Percentiles rank a stretch among this genome's conserved stretches.
phyloP scores from a whole-genome alignment of 2,329 filamentous ascomycete genomes.

The Colletotrichum sublineola region DNA sequence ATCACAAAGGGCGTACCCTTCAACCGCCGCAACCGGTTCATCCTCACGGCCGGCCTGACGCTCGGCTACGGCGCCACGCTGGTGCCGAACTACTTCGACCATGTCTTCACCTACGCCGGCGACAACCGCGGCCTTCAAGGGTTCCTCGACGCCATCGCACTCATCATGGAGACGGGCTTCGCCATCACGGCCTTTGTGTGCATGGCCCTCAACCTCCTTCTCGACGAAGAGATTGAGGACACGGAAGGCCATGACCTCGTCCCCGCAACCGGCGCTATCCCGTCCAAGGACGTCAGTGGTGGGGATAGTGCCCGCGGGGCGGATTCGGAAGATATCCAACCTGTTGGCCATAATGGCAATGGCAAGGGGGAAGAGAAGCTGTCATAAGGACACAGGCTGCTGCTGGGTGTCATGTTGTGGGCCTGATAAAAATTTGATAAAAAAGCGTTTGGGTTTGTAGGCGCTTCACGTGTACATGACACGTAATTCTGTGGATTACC shows the following conservation, averaged over 20 bases:
- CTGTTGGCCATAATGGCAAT: conserved; percentile 18
- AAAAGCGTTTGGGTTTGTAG: conserved; percentile 5
- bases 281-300: conserved; percentile 28
- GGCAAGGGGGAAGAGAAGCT: conserved; percentile 40
- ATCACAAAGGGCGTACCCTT: conserved; percentile 78
- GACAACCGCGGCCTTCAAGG: conserved; percentile 76
- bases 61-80: conserved; percentile 80
- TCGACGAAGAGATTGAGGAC: conserved; percentile 83
- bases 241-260: conserved; percentile 36
- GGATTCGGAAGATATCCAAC: conserved; percentile 41
- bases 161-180: conserved; percentile 82
- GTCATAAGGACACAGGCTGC: background rate
- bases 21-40: conserved; percentile 85
- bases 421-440: background rate
- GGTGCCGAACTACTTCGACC: conserved; percentile 75
- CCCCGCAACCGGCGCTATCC: background rate
- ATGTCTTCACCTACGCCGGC: conserved; percentile 80
- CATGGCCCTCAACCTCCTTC: conserved; percentile 78
- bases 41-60: conserved; percentile 80
- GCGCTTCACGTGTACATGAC: background rate
- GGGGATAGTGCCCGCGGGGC: conserved; percentile 38
- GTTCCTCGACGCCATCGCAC: conserved; percentile 79
- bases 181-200: conserved; percentile 80
- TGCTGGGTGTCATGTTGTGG: background rate
- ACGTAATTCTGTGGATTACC: background rate